Percentiles rank a stretch among this genome's conserved stretches.
These are phyloP conservation scores for Xylariaceae sp. DNA, from an alignment of 2,329 filamentous ascomycete species.

Conservation along the genomic window DNA sequence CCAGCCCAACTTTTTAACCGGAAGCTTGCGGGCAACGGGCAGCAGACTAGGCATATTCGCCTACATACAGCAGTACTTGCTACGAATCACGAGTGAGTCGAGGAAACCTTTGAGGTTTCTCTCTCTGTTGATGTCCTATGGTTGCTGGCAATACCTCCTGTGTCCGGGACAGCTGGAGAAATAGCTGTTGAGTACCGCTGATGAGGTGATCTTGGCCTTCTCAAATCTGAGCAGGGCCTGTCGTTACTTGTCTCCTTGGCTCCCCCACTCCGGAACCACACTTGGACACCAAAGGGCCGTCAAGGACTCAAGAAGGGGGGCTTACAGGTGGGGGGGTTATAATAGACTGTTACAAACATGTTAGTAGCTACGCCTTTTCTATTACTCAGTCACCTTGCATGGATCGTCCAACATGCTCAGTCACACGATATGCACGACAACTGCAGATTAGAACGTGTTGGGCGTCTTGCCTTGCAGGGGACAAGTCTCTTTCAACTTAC, in stretches of 20 bases:
- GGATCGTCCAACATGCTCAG: slow-evolving; percentile 10
- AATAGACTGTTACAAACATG: no score
- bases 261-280: slow-evolving; percentile 10
- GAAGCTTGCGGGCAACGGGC: slow-evolving; percentile 5
- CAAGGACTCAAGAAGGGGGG: no score
- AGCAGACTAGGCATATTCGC: no score
- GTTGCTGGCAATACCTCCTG: slow-evolving; percentile 7
- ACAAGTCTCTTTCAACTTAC: slow-evolving; percentile 2
- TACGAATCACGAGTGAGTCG: no score
- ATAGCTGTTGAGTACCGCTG: no score
- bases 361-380: not conserved
- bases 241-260: not conserved
- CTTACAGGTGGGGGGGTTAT: slow-evolving; percentile 1
- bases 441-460: slow-evolving; percentile 8
- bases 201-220: no score
- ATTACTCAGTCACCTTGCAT: slow-evolving; percentile 11
- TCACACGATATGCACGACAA: slow-evolving; percentile 11
- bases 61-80: no score
- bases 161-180: no score
- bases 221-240: no score
- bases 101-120: slow-evolving; percentile 2
- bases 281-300: slow-evolving; percentile 6
- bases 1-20: slow-evolving; percentile 2
- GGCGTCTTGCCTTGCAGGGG: slow-evolving; percentile 3
- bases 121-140: not conserved